A percentile compares a stretch with the other conserved stretches of the same genome.
Evolutionary conservation across 768 basidiomycete genomes (phyloP).

Genomic region (Macrolepiota dolichaula): DNA sequence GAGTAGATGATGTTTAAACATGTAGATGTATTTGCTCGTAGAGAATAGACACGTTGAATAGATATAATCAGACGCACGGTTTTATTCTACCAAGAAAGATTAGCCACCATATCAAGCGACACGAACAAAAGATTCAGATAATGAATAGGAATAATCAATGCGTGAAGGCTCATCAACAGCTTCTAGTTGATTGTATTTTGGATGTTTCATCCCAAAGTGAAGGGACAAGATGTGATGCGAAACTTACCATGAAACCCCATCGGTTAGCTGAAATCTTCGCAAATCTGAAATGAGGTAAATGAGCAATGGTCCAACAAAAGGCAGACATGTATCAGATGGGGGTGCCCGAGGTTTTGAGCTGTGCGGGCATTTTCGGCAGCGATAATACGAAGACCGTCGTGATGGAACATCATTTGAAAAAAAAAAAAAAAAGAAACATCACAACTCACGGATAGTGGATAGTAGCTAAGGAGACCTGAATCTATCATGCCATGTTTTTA

Average conservation of each 20-base stretch:
- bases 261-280: not conserved
- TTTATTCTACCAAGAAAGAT: not conserved
- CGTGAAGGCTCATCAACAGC: constrained; percentile 82
- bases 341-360: constrained; percentile 85
- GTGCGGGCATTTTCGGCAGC: constrained; percentile 91
- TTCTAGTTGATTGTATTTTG: constrained; percentile 78
- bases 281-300: not conserved
- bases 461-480: not conserved
- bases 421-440: constrained; percentile 1
- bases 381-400: constrained; percentile 90
- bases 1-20: not conserved
- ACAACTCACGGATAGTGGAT: constrained; percentile 27
- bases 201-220: constrained; percentile 39
- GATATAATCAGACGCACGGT: not conserved
- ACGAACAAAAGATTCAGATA: constrained; percentile 27
- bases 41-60: not conserved
- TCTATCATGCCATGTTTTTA: not conserved
- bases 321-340: constrained; percentile 54
- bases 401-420: constrained; percentile 65
- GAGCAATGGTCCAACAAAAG: constrained; percentile 15
- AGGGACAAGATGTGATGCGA: not conserved
- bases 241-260: not conserved
- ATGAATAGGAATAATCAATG: constrained; percentile 47
- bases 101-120: not conserved
- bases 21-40: not conserved